Percentiles rank a stretch among this genome's conserved stretches.
Conservation (phyloP, 2,329 filamentous ascomycete genomes). For the Fusarium sp. region DNA sequence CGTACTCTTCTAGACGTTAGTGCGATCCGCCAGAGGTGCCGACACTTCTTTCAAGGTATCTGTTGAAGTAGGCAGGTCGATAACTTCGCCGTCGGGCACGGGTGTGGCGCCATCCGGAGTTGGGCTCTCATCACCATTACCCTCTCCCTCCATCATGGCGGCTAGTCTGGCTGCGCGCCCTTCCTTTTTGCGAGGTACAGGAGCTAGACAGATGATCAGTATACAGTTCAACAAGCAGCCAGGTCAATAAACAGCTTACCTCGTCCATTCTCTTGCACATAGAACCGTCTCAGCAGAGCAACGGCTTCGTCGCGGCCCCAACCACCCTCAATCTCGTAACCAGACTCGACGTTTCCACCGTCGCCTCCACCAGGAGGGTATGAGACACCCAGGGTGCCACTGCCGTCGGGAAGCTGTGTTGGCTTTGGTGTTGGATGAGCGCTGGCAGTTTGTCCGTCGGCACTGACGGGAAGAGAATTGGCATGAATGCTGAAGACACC, state of each 20-base stretch:
- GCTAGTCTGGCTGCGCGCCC: slow-evolving; percentile 68
- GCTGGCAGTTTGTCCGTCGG: slow-evolving; percentile 58
- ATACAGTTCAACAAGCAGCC: neutral
- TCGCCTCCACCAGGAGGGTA: slow-evolving; percentile 62
- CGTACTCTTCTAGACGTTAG: slow-evolving; percentile 24
- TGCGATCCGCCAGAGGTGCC: slow-evolving; percentile 26
- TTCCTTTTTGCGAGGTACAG: slow-evolving; percentile 69
- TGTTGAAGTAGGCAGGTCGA: slow-evolving; percentile 29
- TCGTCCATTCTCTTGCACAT: slow-evolving; percentile 97
- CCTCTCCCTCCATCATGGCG: slow-evolving; percentile 65
- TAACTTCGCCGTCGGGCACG: slow-evolving; percentile 16
- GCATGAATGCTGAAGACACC: slow-evolving; percentile 90
- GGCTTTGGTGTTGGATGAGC: slow-evolving; percentile 57
- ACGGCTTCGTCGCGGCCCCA: slow-evolving; percentile 94
- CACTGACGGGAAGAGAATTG: slow-evolving; percentile 64
- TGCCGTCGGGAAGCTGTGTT: slow-evolving; percentile 56
- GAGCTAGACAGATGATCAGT: slow-evolving; percentile 55
- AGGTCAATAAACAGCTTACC: slow-evolving; percentile 65
- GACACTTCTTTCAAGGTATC: slow-evolving; percentile 31
- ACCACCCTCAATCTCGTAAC: slow-evolving; percentile 88
- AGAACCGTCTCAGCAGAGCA: slow-evolving; percentile 91
- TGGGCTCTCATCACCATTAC: slow-evolving; percentile 51
- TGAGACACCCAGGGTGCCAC: slow-evolving; percentile 56
- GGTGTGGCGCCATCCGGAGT: slow-evolving; percentile 14
- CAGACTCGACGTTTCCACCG: slow-evolving; percentile 80